phyloP scores from a whole-genome alignment of 352 stramenopile genomes.

The Phytophthora sojae region DNA sequence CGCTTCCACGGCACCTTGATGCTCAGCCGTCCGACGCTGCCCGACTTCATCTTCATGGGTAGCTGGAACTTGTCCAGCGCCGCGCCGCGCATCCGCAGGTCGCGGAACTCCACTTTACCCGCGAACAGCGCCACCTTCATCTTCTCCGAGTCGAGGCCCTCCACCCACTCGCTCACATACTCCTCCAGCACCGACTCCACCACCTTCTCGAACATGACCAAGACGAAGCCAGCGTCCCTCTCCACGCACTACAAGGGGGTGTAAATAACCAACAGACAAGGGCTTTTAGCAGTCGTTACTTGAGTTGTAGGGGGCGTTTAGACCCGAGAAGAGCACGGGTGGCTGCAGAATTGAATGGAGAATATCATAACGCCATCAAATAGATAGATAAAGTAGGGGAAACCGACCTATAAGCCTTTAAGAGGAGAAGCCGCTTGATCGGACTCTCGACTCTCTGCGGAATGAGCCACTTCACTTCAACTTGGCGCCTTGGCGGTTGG shows the following conservation, averaged over 20 bases:
- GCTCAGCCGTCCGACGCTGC: conserved; percentile 65
- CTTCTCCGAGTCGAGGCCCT: conserved; percentile 86
- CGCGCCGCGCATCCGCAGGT: conserved; percentile 74
- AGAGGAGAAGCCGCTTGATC: neutral
- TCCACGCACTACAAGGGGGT: neutral
- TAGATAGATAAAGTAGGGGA: neutral
- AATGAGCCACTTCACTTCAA: conserved; percentile 44
- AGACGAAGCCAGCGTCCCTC: no score
- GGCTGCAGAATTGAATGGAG: conserved; percentile 8
- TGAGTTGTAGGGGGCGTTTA: neutral
- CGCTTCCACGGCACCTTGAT: conserved; percentile 90
- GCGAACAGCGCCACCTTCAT: conserved; percentile 88
- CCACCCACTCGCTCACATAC: conserved; percentile 89
- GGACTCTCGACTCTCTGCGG: conserved; percentile 21
- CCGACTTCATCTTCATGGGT: conserved; percentile 79
- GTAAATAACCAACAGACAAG: conserved; percentile 9
- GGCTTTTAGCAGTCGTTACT: conserved; percentile 19
- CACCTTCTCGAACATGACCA: conserved; percentile 85
- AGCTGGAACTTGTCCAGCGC: conserved; percentile 84
- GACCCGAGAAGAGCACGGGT: neutral
- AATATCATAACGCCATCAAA: neutral
- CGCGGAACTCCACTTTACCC: conserved; percentile 84
- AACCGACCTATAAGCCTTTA: conserved; percentile 6
- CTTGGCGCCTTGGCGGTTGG: conserved; percentile 16
- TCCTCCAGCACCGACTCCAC: conserved; percentile 87